phyloP scores from a whole-genome alignment of 2,329 filamentous ascomycete genomes.

The Pseudogymnoascus sp. region DNA sequence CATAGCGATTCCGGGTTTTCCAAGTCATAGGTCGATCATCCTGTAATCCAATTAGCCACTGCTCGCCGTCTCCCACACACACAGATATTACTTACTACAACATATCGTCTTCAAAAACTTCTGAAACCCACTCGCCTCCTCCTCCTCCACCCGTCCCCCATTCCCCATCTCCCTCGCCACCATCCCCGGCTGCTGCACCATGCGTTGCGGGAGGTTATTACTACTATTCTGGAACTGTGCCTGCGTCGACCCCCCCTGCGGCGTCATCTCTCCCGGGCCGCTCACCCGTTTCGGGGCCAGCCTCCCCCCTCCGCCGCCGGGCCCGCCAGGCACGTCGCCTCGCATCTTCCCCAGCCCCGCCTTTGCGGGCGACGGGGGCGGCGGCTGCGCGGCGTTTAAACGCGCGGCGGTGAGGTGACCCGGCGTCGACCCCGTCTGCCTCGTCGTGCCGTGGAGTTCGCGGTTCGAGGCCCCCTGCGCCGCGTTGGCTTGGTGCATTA shows the following conservation, averaged over 20 bases:
- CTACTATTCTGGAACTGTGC: conserved; percentile 96
- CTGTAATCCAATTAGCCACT: background rate
- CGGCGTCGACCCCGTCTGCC: conserved; percentile 50
- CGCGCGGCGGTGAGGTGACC: conserved; percentile 64
- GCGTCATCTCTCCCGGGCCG: conserved; percentile 67
- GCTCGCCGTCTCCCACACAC: background rate
- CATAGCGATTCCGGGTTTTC: background rate
- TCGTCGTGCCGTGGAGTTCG: conserved; percentile 69
- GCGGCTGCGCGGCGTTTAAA: conserved; percentile 92
- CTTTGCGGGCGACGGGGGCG: conserved; percentile 77
- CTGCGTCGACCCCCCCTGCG: conserved; percentile 80
- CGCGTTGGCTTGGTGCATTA: conserved; percentile 68
- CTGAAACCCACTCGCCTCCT: conserved; percentile 75
- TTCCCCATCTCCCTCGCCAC: conserved; percentile 48
- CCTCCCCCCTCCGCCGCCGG: conserved; percentile 55
- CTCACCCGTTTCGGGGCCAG: conserved; percentile 69
- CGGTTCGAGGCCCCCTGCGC: conserved; percentile 75
- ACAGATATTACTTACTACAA: conserved; percentile 59
- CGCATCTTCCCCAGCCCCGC: conserved; percentile 64
- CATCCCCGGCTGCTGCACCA: conserved; percentile 53
- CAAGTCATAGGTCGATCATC: background rate
- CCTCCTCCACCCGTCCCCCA: conserved; percentile 45
- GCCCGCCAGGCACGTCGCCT: conserved; percentile 66
- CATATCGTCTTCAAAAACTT: conserved; percentile 90
- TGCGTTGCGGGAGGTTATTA: conserved; percentile 67